Conservation (phyloP, 75 land plant species). For the Cunninghamia lanceolata region DNA sequence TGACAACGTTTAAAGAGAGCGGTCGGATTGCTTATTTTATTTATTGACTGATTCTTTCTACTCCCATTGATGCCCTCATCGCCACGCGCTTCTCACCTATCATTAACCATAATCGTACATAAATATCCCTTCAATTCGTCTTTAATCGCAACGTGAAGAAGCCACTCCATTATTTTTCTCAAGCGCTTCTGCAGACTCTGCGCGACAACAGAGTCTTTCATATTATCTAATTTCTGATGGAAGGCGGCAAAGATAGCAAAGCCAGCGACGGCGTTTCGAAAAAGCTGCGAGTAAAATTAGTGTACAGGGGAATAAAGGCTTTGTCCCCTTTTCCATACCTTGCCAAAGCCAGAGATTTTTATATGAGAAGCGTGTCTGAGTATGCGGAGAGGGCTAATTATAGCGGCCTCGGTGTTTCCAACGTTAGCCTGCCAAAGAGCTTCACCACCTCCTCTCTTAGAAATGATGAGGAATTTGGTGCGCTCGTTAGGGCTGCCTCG, state of each 20-base stretch:
- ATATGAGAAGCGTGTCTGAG: slow-evolving; percentile 30
- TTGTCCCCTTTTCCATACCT: slow-evolving; percentile 17
- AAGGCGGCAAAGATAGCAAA: neutral
- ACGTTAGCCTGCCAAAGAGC: slow-evolving; percentile 13
- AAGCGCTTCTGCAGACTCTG: too few relatives aligned
- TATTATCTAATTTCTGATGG: too few relatives aligned
- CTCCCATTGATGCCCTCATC: too few relatives aligned
- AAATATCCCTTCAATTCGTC: too few relatives aligned
- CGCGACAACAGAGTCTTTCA: too few relatives aligned
- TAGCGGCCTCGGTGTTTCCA: neutral
- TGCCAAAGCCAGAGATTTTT: slow-evolving; percentile 26
- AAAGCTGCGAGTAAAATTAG: neutral
- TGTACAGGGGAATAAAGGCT: slow-evolving; percentile 15
- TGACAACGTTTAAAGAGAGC: too few relatives aligned
- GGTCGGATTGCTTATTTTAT: too few relatives aligned
- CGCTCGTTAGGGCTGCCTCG: slow-evolving; percentile 27
- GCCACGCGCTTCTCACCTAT: too few relatives aligned
- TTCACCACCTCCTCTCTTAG: slow-evolving; percentile 2
- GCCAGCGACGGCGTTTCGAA: neutral
- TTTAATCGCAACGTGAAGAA: neutral
- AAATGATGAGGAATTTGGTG: slow-evolving; percentile 21
- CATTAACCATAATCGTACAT: too few relatives aligned
- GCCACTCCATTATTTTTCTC: too few relatives aligned
- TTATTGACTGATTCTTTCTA: too few relatives aligned
- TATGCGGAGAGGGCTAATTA: slow-evolving; percentile 16